These are phyloP conservation scores for Rhizophlyctis rosea DNA, from an alignment of 192 early-diverging fungal genomes.

Conservation along the genomic window DNA sequence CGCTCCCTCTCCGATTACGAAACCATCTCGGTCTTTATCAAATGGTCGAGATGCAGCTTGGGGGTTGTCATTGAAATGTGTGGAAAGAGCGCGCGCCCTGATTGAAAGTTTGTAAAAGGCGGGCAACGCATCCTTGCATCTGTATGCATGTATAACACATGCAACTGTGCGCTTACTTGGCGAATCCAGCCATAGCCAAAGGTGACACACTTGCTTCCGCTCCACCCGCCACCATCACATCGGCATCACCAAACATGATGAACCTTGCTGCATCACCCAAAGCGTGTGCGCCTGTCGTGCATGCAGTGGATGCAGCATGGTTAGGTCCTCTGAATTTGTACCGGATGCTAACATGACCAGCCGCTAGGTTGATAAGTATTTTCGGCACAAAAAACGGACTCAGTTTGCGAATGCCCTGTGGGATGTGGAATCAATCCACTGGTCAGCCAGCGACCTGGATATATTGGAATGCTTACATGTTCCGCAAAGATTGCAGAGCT, in stretches of 20 bases:
- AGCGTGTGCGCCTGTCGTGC: constrained; percentile 92
- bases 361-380: constrained; percentile 92
- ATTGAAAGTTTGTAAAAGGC: neutral
- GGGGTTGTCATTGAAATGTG: constrained; percentile 78
- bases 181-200: constrained; percentile 86
- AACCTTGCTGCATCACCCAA: constrained; percentile 93
- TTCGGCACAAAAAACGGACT: constrained; percentile 89
- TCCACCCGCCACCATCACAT: constrained; percentile 94
- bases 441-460: neutral
- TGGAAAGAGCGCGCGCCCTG: constrained; percentile 75
- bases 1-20: constrained; percentile 92
- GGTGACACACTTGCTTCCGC: constrained; percentile 83
- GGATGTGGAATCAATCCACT: neutral
- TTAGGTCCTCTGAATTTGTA: constrained; percentile 87
- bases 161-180: constrained; percentile 45
- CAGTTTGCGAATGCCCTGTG: constrained; percentile 71
- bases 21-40: constrained; percentile 80
- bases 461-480: constrained; percentile 37
- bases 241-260: constrained; percentile 87
- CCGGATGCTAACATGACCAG: constrained; percentile 87
- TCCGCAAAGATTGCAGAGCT: constrained; percentile 52
- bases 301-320: constrained; percentile 89
- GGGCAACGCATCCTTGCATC: too few species aligned
- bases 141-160: neutral
- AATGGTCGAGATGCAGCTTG: constrained; percentile 85